Evolutionary conservation across 2,329 filamentous ascomycete genomes (phyloP).

Genomic region (Thermothelomyces thermophilus): DNA sequence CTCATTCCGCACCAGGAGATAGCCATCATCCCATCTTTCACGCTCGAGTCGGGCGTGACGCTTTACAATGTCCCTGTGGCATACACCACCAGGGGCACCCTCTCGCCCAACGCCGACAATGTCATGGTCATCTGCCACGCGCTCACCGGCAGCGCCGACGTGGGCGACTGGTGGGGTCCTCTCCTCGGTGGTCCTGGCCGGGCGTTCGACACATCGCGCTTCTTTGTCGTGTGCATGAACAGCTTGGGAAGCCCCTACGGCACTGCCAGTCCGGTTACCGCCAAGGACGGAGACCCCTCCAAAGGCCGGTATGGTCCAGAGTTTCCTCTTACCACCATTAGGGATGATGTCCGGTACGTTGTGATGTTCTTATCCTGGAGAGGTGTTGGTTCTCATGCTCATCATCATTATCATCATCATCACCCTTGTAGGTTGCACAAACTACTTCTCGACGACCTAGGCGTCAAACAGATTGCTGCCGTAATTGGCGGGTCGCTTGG

Average conservation of each 20-base stretch:
- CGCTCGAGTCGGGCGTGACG: slow-evolving; percentile 83
- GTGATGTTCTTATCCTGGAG: too few relatives aligned
- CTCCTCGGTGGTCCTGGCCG: slow-evolving; percentile 70
- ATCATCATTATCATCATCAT: too few relatives aligned
- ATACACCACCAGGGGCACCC: slow-evolving; percentile 58
- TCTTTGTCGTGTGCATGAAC: slow-evolving; percentile 84
- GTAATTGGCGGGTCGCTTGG: slow-evolving; percentile 82
- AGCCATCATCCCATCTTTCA: slow-evolving; percentile 80
- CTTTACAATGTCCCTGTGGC: slow-evolving; percentile 69
- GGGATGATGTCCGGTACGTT: slow-evolving; percentile 89
- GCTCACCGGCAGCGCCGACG: slow-evolving; percentile 77
- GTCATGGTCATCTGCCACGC: slow-evolving; percentile 77
- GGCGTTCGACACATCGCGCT: slow-evolving; percentile 74
- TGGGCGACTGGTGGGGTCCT: slow-evolving; percentile 84
- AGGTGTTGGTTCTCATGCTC: background rate
- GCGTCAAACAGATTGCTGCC: slow-evolving; percentile 68
- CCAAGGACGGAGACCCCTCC: slow-evolving; percentile 69
- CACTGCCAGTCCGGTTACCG: slow-evolving; percentile 81
- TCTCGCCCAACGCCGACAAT: slow-evolving; percentile 55
- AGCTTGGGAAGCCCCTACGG: slow-evolving; percentile 80
- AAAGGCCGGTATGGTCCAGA: slow-evolving; percentile 86
- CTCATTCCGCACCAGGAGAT: slow-evolving; percentile 86
- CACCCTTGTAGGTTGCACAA: slow-evolving; percentile 58
- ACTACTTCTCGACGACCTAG: slow-evolving; percentile 71
- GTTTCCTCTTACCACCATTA: slow-evolving; percentile 89